These are phyloP conservation scores for Nakazawaea ernobii DNA, from an alignment of 805 yeast genomes.

Conservation along the genomic window DNA sequence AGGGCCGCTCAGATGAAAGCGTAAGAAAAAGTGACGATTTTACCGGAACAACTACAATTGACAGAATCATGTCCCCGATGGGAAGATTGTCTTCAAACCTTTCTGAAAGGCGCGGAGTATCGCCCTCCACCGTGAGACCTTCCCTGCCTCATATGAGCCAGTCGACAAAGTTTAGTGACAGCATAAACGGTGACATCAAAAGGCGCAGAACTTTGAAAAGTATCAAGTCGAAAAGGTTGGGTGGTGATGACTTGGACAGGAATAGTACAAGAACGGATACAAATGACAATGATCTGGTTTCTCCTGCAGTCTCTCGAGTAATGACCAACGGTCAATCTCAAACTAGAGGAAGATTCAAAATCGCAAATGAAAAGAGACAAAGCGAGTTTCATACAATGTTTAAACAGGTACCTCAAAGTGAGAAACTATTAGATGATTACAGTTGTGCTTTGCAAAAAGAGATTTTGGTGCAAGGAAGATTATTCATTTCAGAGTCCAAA, in stretches of 20 bases:
- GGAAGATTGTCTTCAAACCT: not conserved
- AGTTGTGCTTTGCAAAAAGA: conserved; percentile 65
- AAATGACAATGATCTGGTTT: conserved; percentile 6
- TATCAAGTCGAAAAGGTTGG: not conserved
- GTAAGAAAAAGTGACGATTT: not conserved
- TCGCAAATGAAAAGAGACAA: conserved; percentile 47
- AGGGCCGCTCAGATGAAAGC: not conserved
- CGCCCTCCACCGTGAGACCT: not conserved
- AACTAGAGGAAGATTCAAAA: conserved; percentile 15
- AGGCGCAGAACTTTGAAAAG: not conserved
- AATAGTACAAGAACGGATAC: conserved; percentile 10
- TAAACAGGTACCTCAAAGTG: conserved; percentile 43
- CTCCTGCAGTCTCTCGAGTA: conserved; percentile 9
- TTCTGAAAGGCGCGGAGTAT: not conserved
- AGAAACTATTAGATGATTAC: conserved; percentile 53
- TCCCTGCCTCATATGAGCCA: not conserved
- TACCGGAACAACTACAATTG: not conserved
- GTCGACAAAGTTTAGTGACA: not conserved
- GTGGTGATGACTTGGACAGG: conserved; percentile 10
- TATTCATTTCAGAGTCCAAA: conserved; percentile 50
- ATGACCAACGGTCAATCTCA: conserved; percentile 11
- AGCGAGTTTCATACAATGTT: conserved; percentile 56
- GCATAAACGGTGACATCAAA: conserved; percentile 2
- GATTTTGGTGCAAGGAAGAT: conserved; percentile 59
- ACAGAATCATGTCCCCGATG: conserved; percentile 2